Evolutionary conservation across 306 rosid species (phyloP).

Genomic region (Arachis hypogaea): DNA sequence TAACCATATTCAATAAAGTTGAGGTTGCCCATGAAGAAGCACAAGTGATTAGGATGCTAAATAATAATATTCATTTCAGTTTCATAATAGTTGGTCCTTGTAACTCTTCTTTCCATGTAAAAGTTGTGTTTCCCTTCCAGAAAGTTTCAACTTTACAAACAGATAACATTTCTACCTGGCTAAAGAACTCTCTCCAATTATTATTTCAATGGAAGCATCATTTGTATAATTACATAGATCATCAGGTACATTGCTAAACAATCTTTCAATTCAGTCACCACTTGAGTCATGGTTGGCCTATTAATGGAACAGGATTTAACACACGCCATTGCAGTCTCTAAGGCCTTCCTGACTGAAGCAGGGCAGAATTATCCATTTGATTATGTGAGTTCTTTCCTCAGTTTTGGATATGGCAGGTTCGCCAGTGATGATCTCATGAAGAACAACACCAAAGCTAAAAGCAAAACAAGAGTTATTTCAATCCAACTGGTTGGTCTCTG

Average conservation of each 20-base stretch:
- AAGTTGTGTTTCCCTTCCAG: too few relatives aligned
- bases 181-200: not conserved
- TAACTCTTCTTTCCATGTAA: too few relatives aligned
- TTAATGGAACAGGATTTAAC: conserved; percentile 32
- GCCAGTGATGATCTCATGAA: conserved; percentile 51
- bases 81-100: too few relatives aligned
- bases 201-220: not conserved
- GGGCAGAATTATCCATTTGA: conserved; percentile 22
- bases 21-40: too few relatives aligned
- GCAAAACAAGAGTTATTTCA: conserved; percentile 2
- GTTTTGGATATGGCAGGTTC: conserved; percentile 38
- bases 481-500: not conserved
- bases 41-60: too few relatives aligned
- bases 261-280: conserved; percentile 41
- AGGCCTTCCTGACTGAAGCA: too few relatives aligned
- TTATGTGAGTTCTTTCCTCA: conserved; percentile 40
- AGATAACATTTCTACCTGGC: not conserved
- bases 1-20: too few relatives aligned
- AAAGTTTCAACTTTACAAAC: not conserved
- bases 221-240: not conserved
- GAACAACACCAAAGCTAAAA: conserved; percentile 49
- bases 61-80: too few relatives aligned
- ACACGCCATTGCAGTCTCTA: conserved; percentile 6
- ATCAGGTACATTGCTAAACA: conserved; percentile 22
- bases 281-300: conserved; percentile 49